Base-by-base conservation (phyloP, 306 rosid species). In the Castanea sativa region DNA sequence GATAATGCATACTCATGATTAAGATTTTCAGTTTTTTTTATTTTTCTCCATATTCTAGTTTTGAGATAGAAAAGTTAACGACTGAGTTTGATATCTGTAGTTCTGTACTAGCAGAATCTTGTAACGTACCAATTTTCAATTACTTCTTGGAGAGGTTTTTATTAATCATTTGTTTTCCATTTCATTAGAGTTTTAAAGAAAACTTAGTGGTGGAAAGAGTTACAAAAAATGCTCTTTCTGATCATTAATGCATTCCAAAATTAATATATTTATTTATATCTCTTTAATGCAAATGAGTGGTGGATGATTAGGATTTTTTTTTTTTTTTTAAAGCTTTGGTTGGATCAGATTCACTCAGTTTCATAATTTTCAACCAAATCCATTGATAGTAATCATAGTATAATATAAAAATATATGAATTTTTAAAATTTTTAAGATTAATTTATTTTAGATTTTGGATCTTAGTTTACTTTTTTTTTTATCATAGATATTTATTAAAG, bases 131-230 rank as follows among this genome's bases (percentile, higher is more conserved):
- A 83, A 77, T 63, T n/a, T 52, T 41, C 52, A 63, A 63, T 27
- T 32, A 63, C 30, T 15, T 19, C 15, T 13, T 12, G 1, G 2
- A 15, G 5, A 5, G 6, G 13, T 21, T 8, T 41, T 41, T 41
- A 41, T 41, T 52, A 59, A 59, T 83, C 55, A 75, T 75, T 78
- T 49, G 53, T 56, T 71, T 80, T 6, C 8, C 29, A 14, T 8
- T 69, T 73, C 45, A 52, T 83, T 83, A 78, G 49, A 32, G 49
- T 18, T 69, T 18, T 69, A 35, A 83, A 83, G 19, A 33, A 57
- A 65, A 77, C 49, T 16, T 69, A 69, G 43, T 80, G 64, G 60
- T 23, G 27, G 71, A 19, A 30, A 33, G 55, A 43, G 78, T 81
- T 81, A 68, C 84, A 57, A 7, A 9, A 58, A 38, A 21, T 25